phyloP scores from a whole-genome alignment of 805 yeast genomes.

The Jamesozyma piceae region DNA sequence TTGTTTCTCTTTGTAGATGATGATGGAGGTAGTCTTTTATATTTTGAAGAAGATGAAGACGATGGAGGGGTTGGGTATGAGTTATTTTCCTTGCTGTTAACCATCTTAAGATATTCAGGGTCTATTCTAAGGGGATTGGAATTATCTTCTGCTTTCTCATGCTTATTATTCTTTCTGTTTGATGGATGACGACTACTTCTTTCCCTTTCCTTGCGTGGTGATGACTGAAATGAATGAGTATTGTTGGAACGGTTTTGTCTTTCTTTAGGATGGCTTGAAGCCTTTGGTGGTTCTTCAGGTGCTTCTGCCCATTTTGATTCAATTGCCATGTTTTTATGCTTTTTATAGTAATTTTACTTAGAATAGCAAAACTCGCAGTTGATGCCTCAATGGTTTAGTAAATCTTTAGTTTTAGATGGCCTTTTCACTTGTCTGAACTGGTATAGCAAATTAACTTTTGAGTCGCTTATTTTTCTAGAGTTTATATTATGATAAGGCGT shows the following conservation, averaged over 20 bases:
- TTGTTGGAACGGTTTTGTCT: not conserved
- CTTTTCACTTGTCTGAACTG: too few relatives aligned
- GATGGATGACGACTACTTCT: not conserved
- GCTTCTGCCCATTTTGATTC: constrained; percentile 27
- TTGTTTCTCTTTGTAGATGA: not conserved
- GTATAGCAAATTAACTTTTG: too few relatives aligned
- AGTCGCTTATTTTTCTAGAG: too few relatives aligned
- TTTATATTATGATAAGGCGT: too few relatives aligned
- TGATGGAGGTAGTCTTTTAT: not conserved
- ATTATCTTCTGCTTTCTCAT: not conserved
- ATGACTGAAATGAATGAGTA: not conserved
- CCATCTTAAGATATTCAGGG: not conserved
- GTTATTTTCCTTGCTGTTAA: not conserved
- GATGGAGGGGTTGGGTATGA: not conserved
- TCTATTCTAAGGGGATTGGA: not conserved
- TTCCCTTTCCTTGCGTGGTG: not conserved
- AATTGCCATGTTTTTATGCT: constrained; percentile 15
- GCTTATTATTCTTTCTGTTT: not conserved
- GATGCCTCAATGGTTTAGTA: too few relatives aligned
- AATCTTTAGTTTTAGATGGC: too few relatives aligned
- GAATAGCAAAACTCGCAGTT: too few relatives aligned
- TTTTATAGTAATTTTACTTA: too few relatives aligned
- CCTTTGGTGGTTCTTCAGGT: constrained; percentile 2
- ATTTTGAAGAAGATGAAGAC: not conserved
- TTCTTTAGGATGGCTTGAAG: too few relatives aligned